Conservation (phyloP, 1,284 basidiomycete species). For the Sparassis latifolia region DNA sequence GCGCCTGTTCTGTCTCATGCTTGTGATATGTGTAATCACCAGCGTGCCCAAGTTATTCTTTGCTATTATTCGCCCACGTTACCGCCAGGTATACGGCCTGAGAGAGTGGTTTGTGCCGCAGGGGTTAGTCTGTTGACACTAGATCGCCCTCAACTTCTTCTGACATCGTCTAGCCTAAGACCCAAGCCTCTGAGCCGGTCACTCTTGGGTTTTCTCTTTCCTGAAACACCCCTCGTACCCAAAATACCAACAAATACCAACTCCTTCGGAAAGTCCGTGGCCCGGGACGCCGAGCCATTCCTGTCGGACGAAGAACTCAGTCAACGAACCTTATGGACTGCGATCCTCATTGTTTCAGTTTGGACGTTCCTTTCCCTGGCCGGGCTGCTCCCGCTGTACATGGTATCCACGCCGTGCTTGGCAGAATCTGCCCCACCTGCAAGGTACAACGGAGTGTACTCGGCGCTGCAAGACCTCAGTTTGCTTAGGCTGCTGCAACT, state of each 20-base stretch:
- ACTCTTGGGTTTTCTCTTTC: constrained; percentile 62
- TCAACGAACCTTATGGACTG: constrained; percentile 61
- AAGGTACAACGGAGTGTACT: constrained; percentile 52
- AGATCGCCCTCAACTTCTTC: neutral
- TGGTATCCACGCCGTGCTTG: constrained; percentile 63
- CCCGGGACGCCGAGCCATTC: constrained; percentile 47
- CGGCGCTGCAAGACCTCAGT: constrained; percentile 68
- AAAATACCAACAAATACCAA: constrained; percentile 47
- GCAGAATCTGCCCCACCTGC: constrained; percentile 41
- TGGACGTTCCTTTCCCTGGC: constrained; percentile 63
- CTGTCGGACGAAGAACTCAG: constrained; percentile 68
- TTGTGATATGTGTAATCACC: no score
- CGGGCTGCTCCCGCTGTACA: constrained; percentile 65
- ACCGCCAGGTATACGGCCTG: constrained; percentile 61
- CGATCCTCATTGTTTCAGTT: constrained; percentile 53
- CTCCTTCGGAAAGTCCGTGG: constrained; percentile 43
- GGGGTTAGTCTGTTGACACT: constrained; percentile 42
- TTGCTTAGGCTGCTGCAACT: constrained; percentile 62
- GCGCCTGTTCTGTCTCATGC: constrained; percentile 20
- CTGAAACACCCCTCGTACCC: constrained; percentile 62
- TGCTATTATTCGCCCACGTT: constrained; percentile 58
- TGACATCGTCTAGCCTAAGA: constrained; percentile 41
- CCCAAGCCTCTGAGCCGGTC: constrained; percentile 52
- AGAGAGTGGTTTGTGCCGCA: constrained; percentile 70
- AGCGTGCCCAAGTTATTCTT: constrained; percentile 46